Evolutionary conservation across 2,329 filamentous ascomycete species (phyloP).

Genomic region (Thelonectria olida): DNA sequence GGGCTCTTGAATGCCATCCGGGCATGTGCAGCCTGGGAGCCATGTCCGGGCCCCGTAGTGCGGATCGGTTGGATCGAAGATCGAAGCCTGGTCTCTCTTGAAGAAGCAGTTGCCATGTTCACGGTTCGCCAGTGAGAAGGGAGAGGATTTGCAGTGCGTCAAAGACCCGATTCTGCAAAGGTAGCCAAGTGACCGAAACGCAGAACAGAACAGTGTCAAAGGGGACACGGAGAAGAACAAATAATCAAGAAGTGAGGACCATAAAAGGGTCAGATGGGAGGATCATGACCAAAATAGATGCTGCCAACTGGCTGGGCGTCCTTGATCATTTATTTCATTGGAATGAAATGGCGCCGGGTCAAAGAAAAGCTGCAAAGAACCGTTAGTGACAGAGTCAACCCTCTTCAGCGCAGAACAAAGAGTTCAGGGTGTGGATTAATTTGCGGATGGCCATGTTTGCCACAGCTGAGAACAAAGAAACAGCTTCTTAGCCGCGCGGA

Average conservation of each 20-base stretch:
- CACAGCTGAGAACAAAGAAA: conserved; percentile 40
- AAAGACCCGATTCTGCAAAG: neutral
- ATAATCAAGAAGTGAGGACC: neutral
- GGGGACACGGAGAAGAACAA: neutral
- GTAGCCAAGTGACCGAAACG: neutral
- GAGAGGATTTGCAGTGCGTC: neutral
- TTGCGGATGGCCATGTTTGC: conserved; percentile 32
- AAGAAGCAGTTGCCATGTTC: conserved; percentile 28
- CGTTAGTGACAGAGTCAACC: conserved; percentile 16
- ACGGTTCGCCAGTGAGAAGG: neutral
- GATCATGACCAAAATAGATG: conserved; percentile 2
- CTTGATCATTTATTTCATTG: no score
- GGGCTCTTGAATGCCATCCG: conserved; percentile 33
- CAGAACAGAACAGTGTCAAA: neutral
- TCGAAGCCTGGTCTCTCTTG: conserved; percentile 28
- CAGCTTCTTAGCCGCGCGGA: conserved; percentile 27
- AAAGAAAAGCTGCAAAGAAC: conserved; percentile 26
- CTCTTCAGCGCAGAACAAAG: conserved; percentile 25
- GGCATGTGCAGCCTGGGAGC: conserved; percentile 17
- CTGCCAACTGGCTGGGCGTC: neutral
- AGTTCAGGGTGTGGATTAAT: conserved; percentile 21
- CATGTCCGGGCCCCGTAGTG: conserved; percentile 29
- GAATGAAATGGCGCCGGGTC: no score
- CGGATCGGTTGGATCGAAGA: conserved; percentile 36
- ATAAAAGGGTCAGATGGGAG: neutral